phyloP scores from a whole-genome alignment of 768 basidiomycete genomes.

The Lactarius evosmus region DNA sequence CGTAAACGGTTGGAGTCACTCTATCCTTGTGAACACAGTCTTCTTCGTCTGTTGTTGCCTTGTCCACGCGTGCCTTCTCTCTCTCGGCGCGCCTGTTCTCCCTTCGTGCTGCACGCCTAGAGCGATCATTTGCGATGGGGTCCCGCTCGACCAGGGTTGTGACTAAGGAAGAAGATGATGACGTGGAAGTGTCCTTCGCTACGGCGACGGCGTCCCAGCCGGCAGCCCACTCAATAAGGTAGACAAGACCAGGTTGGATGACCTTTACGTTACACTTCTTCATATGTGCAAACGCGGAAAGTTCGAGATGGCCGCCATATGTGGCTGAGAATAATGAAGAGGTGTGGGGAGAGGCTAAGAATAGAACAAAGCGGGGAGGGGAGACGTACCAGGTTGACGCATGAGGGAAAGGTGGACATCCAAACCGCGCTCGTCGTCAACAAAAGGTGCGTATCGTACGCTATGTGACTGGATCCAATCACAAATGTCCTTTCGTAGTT shows the following conservation, averaged over 20 bases:
- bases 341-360: conserved; percentile 14
- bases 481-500: conserved; percentile 73
- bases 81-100: conserved; percentile 38
- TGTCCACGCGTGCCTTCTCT: conserved; percentile 27
- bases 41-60: conserved; percentile 27
- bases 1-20: conserved; percentile 57
- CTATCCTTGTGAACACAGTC: conserved; percentile 31
- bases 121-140: conserved; percentile 39
- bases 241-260: conserved; percentile 86
- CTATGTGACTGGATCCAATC: conserved; percentile 73
- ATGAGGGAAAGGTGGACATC: conserved; percentile 72
- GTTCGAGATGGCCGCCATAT: conserved; percentile 90
- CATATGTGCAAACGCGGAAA: conserved; percentile 89
- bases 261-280: conserved; percentile 80
- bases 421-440: conserved; percentile 79
- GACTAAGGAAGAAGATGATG: conserved; percentile 30
- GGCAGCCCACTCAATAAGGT: conserved; percentile 80
- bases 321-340: conserved; percentile 49
- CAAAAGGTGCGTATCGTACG: conserved; percentile 79
- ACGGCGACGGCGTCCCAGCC: conserved; percentile 44
- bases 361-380: conserved; percentile 22
- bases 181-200: conserved; percentile 27
- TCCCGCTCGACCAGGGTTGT: conserved; percentile 31
- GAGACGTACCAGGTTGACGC: conserved; percentile 64
- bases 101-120: conserved; percentile 43